Base-by-base conservation (phyloP, 805 yeast genomes). In the Starmerella sirachaensis region DNA sequence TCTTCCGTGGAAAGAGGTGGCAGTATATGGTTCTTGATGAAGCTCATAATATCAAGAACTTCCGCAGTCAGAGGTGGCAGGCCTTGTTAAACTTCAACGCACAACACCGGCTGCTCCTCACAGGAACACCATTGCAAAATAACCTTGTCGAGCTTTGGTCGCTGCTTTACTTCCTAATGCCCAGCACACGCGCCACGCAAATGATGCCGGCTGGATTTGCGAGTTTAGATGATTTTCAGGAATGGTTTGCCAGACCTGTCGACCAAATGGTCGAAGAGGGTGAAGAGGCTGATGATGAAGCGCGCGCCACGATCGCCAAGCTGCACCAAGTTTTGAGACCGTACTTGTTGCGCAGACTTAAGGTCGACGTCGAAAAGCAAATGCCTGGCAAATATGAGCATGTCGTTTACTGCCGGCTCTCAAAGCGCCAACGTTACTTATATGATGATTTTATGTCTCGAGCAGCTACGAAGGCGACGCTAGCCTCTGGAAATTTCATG, bases 341-440 rank as follows among this genome's bases (percentile, higher is more conserved):
- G 0, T 91, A 88, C 53, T 63, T 91, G 27, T 63, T 91, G 42
- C 74, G 99, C 57, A 75, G 99, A 47, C 69, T 91, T 54, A 91
- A 91, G 56, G 84, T 82, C 16, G 99, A 91, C 59, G 99, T 91
- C 11, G 99, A 91, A 52, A 85, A 88, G 54, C 98, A 91, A 59
- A 91, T 91, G 98, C 99, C 99, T 1, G 95, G 81, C 0, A 91
- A 91, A 54, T 82, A 85, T 57, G 99, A 91, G 57, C 99, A 91
- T 57, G 77, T 91, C 41, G 76, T 91, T 5, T 83, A 81, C 55
- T 93, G 98, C 62, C 72, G 94, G 19, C 62, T 91, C 31, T 85
- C 96, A 1, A 85, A 91, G 51, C 71, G 99, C 47, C 99, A 91
- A 56, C 63, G 97, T 43, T 81, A 73, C 52, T 60, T 91, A 38